Base-by-base conservation (phyloP, 1,284 basidiomycete species). In the Apiotrichum siamense region DNA sequence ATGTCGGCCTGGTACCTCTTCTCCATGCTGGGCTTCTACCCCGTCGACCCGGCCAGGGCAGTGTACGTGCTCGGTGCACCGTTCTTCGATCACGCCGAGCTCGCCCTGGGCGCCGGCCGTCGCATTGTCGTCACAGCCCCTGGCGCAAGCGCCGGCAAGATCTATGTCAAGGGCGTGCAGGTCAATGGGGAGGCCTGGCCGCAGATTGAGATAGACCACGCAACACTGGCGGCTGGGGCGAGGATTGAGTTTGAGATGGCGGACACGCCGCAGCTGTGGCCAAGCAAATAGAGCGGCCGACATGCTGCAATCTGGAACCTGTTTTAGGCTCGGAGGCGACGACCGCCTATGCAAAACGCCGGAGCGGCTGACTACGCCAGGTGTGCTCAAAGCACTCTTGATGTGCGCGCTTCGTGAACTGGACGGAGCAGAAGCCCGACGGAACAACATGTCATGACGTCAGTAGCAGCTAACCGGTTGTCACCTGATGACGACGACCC, bases 1-100 rank as follows among this genome's bases (percentile, higher is more conserved):
- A 89, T 89, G 86, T 86, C 83, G 61, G 84, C 87, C 0, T 90
- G 87, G 87, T 89, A 85, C 65, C 77, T 88, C 12, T 90, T 88
- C 72, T 83, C 82, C 39, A 82, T 85, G 2, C 77, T 91, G 65
- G 87, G 88, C 0, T 85, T 90, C 72, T 91, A 90, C 62, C 87
- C 87, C n/a, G 86, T 90, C 45, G 83, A 88, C 65, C 86, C 87
- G 0, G 84, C 85, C 0, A 84, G 83, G 0, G 80, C 80, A 49
- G 86, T 87, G 13, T 84, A 89, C 67, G 81, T 81, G 17, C 60
- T 72, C 43, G 92, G 90, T 38, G 92, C 88, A 60, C 81, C 93
- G 50, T 87, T 90, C 1, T 81, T 87, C 43, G 93, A 93, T 50
- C 97, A 97, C 69, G 87, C 97, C 24, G 87, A 89, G 12, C 75